Percentiles rank a stretch among this genome's conserved stretches.
Conservation (phyloP, 164 flowering plant genomes). For the Sedum album region DNA sequence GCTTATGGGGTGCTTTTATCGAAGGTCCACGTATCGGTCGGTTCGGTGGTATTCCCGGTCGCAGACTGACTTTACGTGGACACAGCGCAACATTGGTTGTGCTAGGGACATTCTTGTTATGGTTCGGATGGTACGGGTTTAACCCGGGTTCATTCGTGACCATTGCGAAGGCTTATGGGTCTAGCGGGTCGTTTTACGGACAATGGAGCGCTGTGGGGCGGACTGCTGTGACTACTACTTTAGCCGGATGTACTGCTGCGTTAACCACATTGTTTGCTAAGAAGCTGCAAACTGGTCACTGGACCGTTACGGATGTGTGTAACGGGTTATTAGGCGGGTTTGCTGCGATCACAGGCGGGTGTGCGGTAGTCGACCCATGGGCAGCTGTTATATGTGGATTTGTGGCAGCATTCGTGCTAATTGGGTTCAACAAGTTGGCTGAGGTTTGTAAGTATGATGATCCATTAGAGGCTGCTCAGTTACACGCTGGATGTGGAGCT, state of each 20-base stretch:
- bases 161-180: constrained; percentile 15
- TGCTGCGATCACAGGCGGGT: constrained; percentile 15
- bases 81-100: constrained; percentile 15
- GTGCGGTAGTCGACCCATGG: constrained; percentile 20
- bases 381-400: constrained; percentile 16
- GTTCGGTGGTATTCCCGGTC: constrained; percentile 9
- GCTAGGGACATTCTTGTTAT: constrained; percentile 13
- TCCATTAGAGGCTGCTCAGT: constrained; percentile 20
- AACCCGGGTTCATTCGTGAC: constrained; percentile 16
- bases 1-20: constrained; percentile 16
- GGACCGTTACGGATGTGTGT: constrained; percentile 17
- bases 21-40: constrained; percentile 19
- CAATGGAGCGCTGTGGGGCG: constrained; percentile 20
- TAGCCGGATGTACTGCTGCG: constrained; percentile 16
- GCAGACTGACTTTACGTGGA: constrained; percentile 6
- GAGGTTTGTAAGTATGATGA: constrained; percentile 15
- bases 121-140: constrained; percentile 21
- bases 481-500: constrained; percentile 34
- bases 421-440: constrained; percentile 16
- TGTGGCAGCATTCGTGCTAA: constrained; percentile 14
- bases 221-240: constrained; percentile 15
- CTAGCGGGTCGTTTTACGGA: constrained; percentile 14
- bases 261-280: constrained; percentile 15
- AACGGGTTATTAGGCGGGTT: constrained; percentile 18
- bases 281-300: constrained; percentile 10